These are phyloP conservation scores for Colletotrichum zoysiae DNA, from an alignment of 2,329 filamentous ascomycete genomes.

Conservation along the genomic window DNA sequence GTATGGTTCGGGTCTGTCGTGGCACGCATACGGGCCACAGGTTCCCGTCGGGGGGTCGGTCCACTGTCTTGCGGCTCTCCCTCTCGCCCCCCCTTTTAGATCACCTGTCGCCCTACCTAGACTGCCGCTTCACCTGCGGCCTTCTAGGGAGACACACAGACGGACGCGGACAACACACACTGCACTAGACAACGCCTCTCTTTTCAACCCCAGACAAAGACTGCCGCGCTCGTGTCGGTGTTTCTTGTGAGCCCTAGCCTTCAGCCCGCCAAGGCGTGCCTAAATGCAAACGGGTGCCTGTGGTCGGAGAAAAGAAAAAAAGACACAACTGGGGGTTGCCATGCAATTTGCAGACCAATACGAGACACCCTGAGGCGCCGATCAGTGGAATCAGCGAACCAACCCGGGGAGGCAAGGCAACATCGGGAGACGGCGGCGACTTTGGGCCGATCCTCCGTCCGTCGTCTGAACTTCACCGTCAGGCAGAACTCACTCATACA, in stretches of 20 bases:
- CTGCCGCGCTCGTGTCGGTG: not conserved
- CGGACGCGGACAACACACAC: not conserved
- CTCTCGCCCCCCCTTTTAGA: not conserved
- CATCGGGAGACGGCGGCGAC: not conserved
- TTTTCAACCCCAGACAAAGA: not conserved
- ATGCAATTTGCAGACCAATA: conserved; percentile 33
- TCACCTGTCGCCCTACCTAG: not conserved
- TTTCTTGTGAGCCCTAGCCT: not conserved
- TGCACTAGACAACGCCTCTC: not conserved
- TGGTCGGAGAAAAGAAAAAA: not conserved
- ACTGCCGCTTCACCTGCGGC: not conserved
- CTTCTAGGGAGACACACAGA: conserved; percentile 1
- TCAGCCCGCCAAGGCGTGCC: conserved; percentile 1
- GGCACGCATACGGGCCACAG: not conserved
- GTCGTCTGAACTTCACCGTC: not conserved
- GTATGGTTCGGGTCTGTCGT: not conserved
- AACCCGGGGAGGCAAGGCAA: not conserved
- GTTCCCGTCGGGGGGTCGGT: conserved; percentile 9
- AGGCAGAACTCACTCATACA: not conserved
- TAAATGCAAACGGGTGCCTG: not conserved
- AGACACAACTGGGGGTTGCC: conserved; percentile 20
- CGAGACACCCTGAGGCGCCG: conserved; percentile 33
- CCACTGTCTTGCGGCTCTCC: conserved; percentile 5
- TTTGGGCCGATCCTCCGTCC: conserved; percentile 11
- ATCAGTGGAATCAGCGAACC: conserved; percentile 29